Evolutionary conservation across 2,329 filamentous ascomycete genomes (phyloP).

Genomic region (Aspergillus jensenii): DNA sequence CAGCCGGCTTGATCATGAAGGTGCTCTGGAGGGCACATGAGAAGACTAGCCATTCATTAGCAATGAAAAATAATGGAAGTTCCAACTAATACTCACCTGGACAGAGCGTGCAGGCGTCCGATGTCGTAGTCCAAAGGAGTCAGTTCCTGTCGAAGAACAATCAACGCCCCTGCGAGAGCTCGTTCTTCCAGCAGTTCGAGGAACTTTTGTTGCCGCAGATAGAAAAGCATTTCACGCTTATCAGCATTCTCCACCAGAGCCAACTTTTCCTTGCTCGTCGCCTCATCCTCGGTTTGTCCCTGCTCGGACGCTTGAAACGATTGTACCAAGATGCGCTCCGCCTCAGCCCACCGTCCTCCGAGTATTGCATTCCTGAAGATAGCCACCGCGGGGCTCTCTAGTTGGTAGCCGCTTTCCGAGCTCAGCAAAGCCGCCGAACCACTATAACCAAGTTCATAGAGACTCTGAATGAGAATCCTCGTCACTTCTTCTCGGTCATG

Average conservation of each 20-base stretch:
- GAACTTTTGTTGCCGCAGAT: constrained; percentile 90
- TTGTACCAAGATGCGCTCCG: constrained; percentile 75
- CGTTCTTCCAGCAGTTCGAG: constrained; percentile 80
- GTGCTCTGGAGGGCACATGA: constrained; percentile 85
- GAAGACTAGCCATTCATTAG: constrained; percentile 55
- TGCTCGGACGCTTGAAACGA: constrained; percentile 33
- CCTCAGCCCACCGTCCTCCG: constrained; percentile 76
- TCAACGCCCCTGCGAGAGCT: constrained; percentile 71
- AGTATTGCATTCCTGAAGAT: constrained; percentile 80
- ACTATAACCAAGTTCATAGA: constrained; percentile 84
- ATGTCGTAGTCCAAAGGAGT: constrained; percentile 82
- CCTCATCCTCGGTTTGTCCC: constrained; percentile 36
- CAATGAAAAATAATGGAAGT: neutral
- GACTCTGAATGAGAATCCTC: constrained; percentile 83
- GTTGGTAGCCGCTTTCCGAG: constrained; percentile 78
- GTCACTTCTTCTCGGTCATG: constrained; percentile 93
- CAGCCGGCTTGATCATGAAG: constrained; percentile 75
- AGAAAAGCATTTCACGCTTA: constrained; percentile 77
- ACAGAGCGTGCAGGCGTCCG: constrained; percentile 74
- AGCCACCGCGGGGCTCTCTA: constrained; percentile 85
- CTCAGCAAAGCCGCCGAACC: constrained; percentile 72
- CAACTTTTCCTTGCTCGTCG: constrained; percentile 55
- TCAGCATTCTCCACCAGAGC: constrained; percentile 75
- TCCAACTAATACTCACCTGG: constrained; percentile 54
- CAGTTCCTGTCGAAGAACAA: constrained; percentile 82